Conservation (phyloP, 768 basidiomycete genomes). For the Stropharia rugosoannulata region DNA sequence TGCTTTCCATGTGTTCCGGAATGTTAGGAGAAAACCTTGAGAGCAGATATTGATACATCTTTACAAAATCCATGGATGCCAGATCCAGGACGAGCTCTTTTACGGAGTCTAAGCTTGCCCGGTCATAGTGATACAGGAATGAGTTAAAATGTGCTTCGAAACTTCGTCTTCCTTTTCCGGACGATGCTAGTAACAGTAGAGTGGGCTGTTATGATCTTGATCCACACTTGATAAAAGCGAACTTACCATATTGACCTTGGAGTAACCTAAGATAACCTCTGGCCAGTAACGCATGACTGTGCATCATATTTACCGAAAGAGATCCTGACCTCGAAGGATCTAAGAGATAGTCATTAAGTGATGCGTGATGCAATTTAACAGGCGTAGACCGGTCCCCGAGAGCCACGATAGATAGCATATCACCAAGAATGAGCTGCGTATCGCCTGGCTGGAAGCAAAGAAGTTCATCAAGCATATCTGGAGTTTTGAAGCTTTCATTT, state of each 20-base stretch:
- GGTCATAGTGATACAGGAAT: background rate
- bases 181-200: background rate
- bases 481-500: constrained; percentile 7
- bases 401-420: constrained; percentile 12
- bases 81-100: background rate
- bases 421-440: constrained; percentile 8
- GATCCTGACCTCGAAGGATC: constrained; percentile 10
- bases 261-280: constrained; percentile 5
- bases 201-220: background rate
- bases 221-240: background rate
- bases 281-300: constrained; percentile 7
- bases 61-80: background rate
- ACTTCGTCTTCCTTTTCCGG: background rate
- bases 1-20: background rate
- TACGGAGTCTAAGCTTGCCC: background rate
- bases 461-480: constrained; percentile 8
- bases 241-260: background rate
- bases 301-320: constrained; percentile 11
- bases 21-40: background rate
- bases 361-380: constrained; percentile 13
- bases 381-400: constrained; percentile 4
- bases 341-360: constrained; percentile 16
- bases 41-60: background rate
- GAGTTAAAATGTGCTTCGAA: background rate
- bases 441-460: constrained; percentile 11